These are phyloP conservation scores for Wickerhamiella cacticola DNA, from an alignment of 805 yeast species.

Conservation along the genomic window DNA sequence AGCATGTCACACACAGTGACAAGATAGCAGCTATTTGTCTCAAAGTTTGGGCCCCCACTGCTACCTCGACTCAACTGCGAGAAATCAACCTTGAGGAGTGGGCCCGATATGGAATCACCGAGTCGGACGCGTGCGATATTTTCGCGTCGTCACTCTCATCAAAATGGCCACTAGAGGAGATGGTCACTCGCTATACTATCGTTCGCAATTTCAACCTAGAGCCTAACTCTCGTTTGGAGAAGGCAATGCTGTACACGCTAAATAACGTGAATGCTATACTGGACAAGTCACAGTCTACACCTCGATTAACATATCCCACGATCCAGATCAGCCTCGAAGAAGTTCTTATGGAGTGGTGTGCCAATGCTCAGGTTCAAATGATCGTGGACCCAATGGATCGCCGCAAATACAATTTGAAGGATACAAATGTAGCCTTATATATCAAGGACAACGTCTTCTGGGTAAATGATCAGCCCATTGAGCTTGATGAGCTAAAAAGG, in stretches of 20 bases:
- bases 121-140: neutral
- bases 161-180: neutral
- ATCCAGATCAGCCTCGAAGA: neutral
- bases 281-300: neutral
- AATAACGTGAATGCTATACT: conserved; percentile 4
- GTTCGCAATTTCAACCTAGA: neutral
- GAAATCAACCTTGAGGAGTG: neutral
- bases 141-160: neutral
- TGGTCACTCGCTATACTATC: neutral
- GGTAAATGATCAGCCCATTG: neutral
- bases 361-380: neutral
- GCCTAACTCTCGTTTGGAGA: neutral
- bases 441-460: conserved; percentile 5
- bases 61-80: neutral
- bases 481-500: neutral
- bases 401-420: neutral
- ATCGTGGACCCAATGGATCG: neutral
- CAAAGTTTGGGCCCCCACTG: conserved; percentile 9
- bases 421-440: neutral
- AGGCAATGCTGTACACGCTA: neutral
- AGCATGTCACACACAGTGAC: neutral
- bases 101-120: neutral
- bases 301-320: neutral
- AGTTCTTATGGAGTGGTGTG: conserved; percentile 4
- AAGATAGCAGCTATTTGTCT: neutral